Base-by-base conservation (phyloP, 306 rosid genomes). In the Prunus davidiana region DNA sequence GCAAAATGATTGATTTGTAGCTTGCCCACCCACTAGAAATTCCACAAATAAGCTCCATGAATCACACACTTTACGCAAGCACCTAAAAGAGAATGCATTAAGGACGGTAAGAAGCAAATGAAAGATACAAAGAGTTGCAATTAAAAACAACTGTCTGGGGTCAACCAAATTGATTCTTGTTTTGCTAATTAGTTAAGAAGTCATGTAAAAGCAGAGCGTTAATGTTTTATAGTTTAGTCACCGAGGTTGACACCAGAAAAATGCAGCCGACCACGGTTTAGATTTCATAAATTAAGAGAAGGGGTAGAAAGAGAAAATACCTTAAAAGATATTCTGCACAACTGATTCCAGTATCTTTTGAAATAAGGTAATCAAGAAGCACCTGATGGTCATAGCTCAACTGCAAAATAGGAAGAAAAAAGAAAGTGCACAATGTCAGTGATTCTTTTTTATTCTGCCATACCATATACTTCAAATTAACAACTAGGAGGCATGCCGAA, bases 301-400 rank as follows among this genome's bases (percentile, higher is more conserved):
- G 34, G 34, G 0, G 47, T 32, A 72, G 18, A 24, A 49, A 57
- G 52, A 22, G 63, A 20, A 60, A 46, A 63, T 71, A 91, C 98
- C 98, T 89, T 71, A 94, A 70, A 69, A 94, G 89, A 88, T 94
- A 94, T 79, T 94, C 91, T 76, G 87, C 93, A 78, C 96, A 94
- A 77, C 84, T 87, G 67, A 84, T 86, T 85, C 98, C 97, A 18
- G 90, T 83, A 88, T 94, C 93, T 80, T 90, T 94, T 5, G 97
- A 90, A 75, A 94, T 90, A 81, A 91, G 98, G 81, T 90, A 94
- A 82, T 91, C 97, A 79, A 94, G 89, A 79, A 94, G 95, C 85
- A 94, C 91, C 78, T 87, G 91, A 73, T 94, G 98, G 79, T 94
- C 98, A 81, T 94, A 94, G 83, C 84, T 91, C 86, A 94, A 87